Percentiles rank a stretch among this genome's conserved stretches.
Evolutionary conservation across 1,284 basidiomycete species (phyloP).

Genomic region (Stereum hirsutum): DNA sequence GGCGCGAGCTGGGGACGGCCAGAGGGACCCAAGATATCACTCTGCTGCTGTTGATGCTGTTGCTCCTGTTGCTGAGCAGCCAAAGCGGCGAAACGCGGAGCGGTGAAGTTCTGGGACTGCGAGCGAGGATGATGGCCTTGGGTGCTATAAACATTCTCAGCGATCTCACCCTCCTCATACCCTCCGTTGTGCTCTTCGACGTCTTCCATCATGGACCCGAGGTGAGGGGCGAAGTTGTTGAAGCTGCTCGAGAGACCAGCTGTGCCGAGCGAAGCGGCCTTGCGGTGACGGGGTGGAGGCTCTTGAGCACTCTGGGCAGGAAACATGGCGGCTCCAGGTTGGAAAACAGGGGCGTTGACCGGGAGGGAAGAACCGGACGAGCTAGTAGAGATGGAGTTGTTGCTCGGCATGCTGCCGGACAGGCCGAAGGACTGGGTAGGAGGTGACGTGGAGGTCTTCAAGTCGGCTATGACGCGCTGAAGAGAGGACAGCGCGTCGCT

Average conservation of each 20-base stretch:
- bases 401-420: slow-evolving; percentile 31
- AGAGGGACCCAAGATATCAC: slow-evolving; percentile 60
- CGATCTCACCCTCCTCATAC: slow-evolving; percentile 72
- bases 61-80: no score
- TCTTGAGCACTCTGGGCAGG: slow-evolving; percentile 30
- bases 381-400: slow-evolving; percentile 33
- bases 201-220: slow-evolving; percentile 77
- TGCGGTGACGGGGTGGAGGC: slow-evolving; percentile 64
- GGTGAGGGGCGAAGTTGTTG: slow-evolving; percentile 63
- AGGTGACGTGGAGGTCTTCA: slow-evolving; percentile 68
- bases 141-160: slow-evolving; percentile 36
- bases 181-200: slow-evolving; percentile 50
- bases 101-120: slow-evolving; percentile 74
- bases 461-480: slow-evolving; percentile 75
- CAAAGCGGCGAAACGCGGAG: slow-evolving; percentile 80
- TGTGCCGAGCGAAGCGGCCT: slow-evolving; percentile 65
- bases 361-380: slow-evolving; percentile 40
- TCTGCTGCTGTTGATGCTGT: slow-evolving; percentile 31
- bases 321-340: slow-evolving; percentile 54
- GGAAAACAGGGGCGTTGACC: slow-evolving; percentile 59
- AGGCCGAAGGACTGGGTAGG: slow-evolving; percentile 32
- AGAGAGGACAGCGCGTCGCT: slow-evolving; percentile 72
- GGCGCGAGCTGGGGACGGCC: slow-evolving; percentile 87
- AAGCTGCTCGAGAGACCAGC: slow-evolving; percentile 48
- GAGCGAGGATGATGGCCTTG: slow-evolving; percentile 61